phyloP scores from a whole-genome alignment of 495 filamentous ascomycete genomes.

The Podospora fimiseda region DNA sequence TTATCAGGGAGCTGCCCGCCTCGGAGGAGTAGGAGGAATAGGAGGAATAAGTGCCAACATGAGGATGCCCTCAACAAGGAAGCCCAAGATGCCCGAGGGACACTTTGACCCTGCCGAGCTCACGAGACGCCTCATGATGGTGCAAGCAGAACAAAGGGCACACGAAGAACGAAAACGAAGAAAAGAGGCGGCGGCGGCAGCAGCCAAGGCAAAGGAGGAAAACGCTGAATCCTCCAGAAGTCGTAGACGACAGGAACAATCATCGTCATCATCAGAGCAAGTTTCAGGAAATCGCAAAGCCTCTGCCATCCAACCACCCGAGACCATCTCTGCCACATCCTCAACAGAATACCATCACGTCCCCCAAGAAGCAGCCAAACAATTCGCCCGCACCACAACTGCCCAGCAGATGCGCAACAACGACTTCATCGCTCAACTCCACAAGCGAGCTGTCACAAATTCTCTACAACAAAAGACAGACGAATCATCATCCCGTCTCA shows the following conservation, averaged over 20 bases:
- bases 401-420: slow-evolving; percentile 30
- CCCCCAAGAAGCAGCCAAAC: slow-evolving; percentile 41
- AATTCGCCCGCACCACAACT: slow-evolving; percentile 45
- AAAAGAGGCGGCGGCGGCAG: neutral
- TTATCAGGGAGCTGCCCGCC: neutral
- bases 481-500: slow-evolving; percentile 9
- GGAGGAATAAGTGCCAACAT: too few relatives aligned
- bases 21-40: neutral
- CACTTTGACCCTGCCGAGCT: slow-evolving; percentile 48
- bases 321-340: slow-evolving; percentile 1
- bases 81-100: slow-evolving; percentile 22
- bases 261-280: slow-evolving; percentile 1
- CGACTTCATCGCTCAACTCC: slow-evolving; percentile 24
- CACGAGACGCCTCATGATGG: slow-evolving; percentile 37
- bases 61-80: neutral
- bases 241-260: neutral
- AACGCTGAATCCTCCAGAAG: neutral
- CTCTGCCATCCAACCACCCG: neutral
- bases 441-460: slow-evolving; percentile 29
- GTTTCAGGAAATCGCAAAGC: too few relatives aligned
- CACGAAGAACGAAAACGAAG: slow-evolving; percentile 13
- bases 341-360: slow-evolving; percentile 29
- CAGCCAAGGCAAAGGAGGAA: neutral
- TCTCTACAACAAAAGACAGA: slow-evolving; percentile 10
- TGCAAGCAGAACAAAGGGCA: slow-evolving; percentile 39